A percentile compares a stretch with the other conserved stretches of the same genome.
phyloP scores from a whole-genome alignment of 257 asterid genomes.

The Solanum sitiens region DNA sequence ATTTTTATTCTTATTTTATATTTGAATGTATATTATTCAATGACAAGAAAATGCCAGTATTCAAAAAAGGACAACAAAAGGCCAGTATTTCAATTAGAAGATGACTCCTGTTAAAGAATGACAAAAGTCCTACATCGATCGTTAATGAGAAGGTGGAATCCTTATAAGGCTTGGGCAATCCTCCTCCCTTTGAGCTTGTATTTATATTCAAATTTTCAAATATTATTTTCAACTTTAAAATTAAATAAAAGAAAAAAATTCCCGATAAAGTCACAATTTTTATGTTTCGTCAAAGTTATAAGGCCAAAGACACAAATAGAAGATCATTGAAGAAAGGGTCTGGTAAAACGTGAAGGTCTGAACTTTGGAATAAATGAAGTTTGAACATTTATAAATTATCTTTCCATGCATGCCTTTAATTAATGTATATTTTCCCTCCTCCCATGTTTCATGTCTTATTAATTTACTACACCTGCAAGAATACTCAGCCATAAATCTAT shows the following conservation, averaged over 20 bases:
- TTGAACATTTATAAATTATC: neutral
- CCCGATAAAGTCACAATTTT: no score
- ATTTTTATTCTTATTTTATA: neutral
- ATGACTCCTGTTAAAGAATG: no score
- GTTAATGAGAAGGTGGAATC: no score
- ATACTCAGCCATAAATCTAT: neutral
- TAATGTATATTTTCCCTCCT: neutral
- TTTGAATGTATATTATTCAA: neutral
- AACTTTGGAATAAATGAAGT: slow-evolving; percentile 11
- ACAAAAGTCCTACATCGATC: no score
- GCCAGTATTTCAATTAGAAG: no score
- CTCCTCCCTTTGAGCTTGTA: no score
- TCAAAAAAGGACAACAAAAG: no score
- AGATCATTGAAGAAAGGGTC: slow-evolving; percentile 7
- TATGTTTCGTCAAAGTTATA: no score
- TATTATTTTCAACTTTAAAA: no score
- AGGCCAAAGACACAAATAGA: neutral
- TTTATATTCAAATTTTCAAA: no score
- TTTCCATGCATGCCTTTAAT: neutral
- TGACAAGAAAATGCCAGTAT: neutral
- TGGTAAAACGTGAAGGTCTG: slow-evolving; percentile 21
- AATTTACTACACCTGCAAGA: neutral
- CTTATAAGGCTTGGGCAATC: no score
- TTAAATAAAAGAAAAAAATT: no score
- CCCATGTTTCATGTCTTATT: neutral